Evolutionary conservation across 768 basidiomycete species (phyloP).

Genomic region (Clathrus columnatus): DNA sequence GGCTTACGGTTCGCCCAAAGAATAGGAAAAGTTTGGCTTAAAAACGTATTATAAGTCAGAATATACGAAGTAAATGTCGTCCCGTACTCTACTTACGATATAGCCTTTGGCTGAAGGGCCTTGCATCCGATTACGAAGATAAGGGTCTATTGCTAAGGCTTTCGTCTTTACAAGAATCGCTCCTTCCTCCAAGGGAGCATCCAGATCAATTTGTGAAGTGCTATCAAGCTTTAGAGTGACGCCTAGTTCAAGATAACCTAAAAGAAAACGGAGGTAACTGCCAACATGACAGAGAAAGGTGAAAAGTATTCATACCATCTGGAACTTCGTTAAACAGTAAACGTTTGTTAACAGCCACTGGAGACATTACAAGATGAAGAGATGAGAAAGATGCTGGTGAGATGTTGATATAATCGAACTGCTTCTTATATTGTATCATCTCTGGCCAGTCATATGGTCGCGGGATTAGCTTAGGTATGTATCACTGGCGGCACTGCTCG

Average conservation of each 20-base stretch:
- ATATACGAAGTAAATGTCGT: neutral
- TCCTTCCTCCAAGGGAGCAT: conserved; percentile 36
- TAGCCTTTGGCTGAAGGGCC: conserved; percentile 5
- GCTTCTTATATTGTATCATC: too few relatives aligned
- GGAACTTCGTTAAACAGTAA: neutral
- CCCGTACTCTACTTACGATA: neutral
- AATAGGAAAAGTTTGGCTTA: conserved; percentile 13
- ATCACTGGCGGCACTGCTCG: too few relatives aligned
- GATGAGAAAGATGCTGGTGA: neutral
- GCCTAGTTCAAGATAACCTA: conserved; percentile 19
- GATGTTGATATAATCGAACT: neutral
- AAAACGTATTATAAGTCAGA: neutral
- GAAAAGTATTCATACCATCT: neutral
- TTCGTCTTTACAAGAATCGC: conserved; percentile 44
- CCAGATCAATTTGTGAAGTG: conserved; percentile 40
- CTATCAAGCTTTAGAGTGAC: conserved; percentile 38
- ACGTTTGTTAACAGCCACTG: neutral
- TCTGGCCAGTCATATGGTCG: too few relatives aligned
- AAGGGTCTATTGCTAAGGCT: conserved; percentile 39
- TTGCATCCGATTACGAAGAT: conserved; percentile 34
- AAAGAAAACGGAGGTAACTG: neutral
- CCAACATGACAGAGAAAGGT: neutral
- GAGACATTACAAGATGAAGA: neutral
- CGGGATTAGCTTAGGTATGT: too few relatives aligned
- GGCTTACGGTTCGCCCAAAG: conserved; percentile 22